Evolutionary conservation across 495 filamentous ascomycete genomes (phyloP), one percentile per base, ranked within the genome.

Genomic region (Talaromyces nanjingensis): DNA sequence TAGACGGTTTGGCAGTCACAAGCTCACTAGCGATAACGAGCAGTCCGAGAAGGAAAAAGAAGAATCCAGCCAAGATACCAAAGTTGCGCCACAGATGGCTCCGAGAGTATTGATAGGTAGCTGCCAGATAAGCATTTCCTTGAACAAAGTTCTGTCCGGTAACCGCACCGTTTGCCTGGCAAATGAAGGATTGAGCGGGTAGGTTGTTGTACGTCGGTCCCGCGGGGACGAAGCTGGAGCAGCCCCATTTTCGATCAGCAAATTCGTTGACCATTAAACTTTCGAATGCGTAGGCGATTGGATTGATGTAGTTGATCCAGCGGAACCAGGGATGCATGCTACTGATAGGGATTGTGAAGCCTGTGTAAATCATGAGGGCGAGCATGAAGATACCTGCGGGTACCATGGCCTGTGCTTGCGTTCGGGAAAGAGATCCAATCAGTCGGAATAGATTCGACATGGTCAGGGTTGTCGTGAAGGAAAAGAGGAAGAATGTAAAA

Each of bases 11-110:
- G 62, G 81, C 74, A 5, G 82, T 76, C 60, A 81, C 79, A 62
- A 76, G 77, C 67, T 83, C 81, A 4, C 78, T 78, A 2, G 71
- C 75, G 14, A 74, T 60, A 9, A 84, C 66, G 62, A 83, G 74
- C 16, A 82, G 73, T 47, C 72, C 59, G 55, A 85, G 75, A 72
- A 89, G 89, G 73, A 87, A 86, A 8, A 81, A 59, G 72, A 83
- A 87, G 71, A 90, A 89, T 12, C 75, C 87, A 62, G 85, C 77
- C 62, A 90, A 83, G 67, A 91, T 84, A 25, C 87, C 88, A 65
- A 89, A 70, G 64, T 90, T 89, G n/a, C 87, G 73, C 88, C 88
- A 91, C 31, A 89, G 79, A 66, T 91, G 84, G 25, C 69, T 73
- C 47, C 78, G 71, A 22, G 73, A 75, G 65, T 90, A 90, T 7